Percentiles rank a stretch among this genome's conserved stretches.
These are phyloP conservation scores for Vanrija sp. DNA, from an alignment of 1,284 basidiomycete species.

Conservation along the genomic window DNA sequence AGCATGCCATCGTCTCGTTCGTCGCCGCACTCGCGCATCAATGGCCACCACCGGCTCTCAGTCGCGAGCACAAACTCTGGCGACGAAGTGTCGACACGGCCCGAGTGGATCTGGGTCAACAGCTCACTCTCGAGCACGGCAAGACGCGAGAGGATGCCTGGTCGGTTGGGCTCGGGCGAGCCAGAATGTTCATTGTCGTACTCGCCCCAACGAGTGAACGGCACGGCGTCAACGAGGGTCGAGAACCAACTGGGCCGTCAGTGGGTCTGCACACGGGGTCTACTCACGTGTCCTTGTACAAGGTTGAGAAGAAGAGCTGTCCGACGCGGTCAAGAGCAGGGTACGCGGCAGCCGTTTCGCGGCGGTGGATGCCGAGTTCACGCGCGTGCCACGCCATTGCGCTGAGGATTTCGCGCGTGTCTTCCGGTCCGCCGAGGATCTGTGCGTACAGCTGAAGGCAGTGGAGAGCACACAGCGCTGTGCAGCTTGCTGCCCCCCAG, in stretches of 20 bases:
- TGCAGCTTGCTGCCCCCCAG: slow-evolving; percentile 19
- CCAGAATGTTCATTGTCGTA: slow-evolving; percentile 21
- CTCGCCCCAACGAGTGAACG: slow-evolving; percentile 17
- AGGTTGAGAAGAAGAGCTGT: slow-evolving; percentile 21
- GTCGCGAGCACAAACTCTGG: slow-evolving; percentile 22
- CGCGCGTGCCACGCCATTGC: slow-evolving; percentile 29
- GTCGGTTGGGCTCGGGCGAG: slow-evolving; percentile 15
- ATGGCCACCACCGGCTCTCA: slow-evolving; percentile 20
- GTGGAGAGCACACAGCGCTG: slow-evolving; percentile 30
- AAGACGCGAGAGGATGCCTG: slow-evolving; percentile 16
- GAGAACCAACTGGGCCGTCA: slow-evolving; percentile 15
- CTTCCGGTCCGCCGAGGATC: slow-evolving; percentile 23
- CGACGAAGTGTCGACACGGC: slow-evolving; percentile 22
- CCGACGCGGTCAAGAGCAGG: slow-evolving; percentile 18
- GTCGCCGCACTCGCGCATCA: slow-evolving; percentile 14
- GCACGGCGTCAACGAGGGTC: slow-evolving; percentile 14
- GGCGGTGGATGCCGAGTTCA: slow-evolving; percentile 26
- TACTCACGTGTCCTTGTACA: slow-evolving; percentile 34
- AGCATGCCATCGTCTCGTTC: slow-evolving; percentile 12
- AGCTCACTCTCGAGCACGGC: slow-evolving; percentile 20
- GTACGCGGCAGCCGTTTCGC: slow-evolving; percentile 22
- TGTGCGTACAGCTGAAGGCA: slow-evolving; percentile 23
- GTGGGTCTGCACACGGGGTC: neutral
- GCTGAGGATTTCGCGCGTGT: slow-evolving; percentile 23
- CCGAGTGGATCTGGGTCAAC: slow-evolving; percentile 21